phyloP scores from a whole-genome alignment of 2,329 filamentous ascomycete species.

The Arachnomyces sp. region DNA sequence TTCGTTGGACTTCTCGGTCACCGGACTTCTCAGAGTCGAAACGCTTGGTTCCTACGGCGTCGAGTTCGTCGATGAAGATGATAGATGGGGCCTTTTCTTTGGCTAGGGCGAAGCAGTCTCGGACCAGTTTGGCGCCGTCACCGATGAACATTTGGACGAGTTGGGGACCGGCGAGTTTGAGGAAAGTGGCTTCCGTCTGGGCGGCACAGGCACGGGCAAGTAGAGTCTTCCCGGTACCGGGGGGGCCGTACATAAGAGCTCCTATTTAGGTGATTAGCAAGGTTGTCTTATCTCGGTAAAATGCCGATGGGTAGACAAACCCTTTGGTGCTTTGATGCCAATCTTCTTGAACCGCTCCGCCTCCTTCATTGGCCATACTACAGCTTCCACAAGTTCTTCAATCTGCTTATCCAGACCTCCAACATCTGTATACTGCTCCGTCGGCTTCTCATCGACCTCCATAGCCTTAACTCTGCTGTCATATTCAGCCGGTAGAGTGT shows the following conservation, averaged over 20 bases:
- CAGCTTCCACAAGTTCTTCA: conserved; percentile 94
- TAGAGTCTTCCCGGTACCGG: conserved; percentile 43
- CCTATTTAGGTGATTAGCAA: conserved; percentile 45
- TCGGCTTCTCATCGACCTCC: conserved; percentile 99
- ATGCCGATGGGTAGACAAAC: conserved; percentile 39
- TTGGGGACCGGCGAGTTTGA: conserved; percentile 95
- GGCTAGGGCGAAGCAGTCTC: conserved; percentile 92
- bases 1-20: conserved; percentile 95
- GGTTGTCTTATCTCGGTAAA: conserved; percentile 6
- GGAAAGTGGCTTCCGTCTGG: conserved; percentile 96
- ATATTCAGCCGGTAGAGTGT: conserved; percentile 94
- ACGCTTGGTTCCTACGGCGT: conserved; percentile 96
- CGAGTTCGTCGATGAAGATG: conserved; percentile 98
- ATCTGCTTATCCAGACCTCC: conserved; percentile 98
- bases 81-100: conserved; percentile 99
- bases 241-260: conserved; percentile 86
- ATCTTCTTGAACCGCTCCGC: conserved; percentile 99
- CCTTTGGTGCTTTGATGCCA: conserved; percentile 98
- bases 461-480: conserved; percentile 99
- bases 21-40: conserved; percentile 98
- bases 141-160: conserved; percentile 99
- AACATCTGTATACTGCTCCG: conserved; percentile 97
- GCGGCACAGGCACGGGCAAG: conserved; percentile 93
- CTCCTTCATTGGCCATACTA: conserved; percentile 99
- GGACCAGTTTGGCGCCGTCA: conserved; percentile 93